Evolutionary conservation across 129 eudicot species (phyloP).

Genomic region (Dittrichia graveolens): DNA sequence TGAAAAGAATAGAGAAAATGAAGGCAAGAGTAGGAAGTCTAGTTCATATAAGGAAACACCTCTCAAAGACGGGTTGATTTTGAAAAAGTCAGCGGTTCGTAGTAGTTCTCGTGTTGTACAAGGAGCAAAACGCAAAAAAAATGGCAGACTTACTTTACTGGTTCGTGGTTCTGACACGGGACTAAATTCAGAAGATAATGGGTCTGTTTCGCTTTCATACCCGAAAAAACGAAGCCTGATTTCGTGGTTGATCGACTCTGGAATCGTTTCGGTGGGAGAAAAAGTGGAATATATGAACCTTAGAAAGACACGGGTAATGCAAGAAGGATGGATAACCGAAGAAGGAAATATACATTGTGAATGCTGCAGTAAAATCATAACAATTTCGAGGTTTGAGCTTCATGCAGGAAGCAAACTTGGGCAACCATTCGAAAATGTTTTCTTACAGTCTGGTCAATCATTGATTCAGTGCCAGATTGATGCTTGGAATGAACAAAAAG

Average conservation of each 20-base stretch:
- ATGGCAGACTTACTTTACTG: slow-evolving; percentile 70
- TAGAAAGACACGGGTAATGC: slow-evolving; percentile 70
- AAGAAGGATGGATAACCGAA: slow-evolving; percentile 89
- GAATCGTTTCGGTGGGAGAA: slow-evolving; percentile 57
- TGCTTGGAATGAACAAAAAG: slow-evolving; percentile 83
- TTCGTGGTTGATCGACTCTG: slow-evolving; percentile 81
- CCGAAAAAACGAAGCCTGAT: slow-evolving; percentile 70
- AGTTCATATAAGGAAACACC: slow-evolving; percentile 35
- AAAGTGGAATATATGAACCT: slow-evolving; percentile 86
- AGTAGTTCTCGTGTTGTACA: slow-evolving; percentile 45
- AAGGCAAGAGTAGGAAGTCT: slow-evolving; percentile 32
- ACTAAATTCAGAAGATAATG: slow-evolving; percentile 54
- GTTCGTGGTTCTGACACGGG: slow-evolving; percentile 64
- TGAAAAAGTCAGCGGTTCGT: slow-evolving; percentile 31
- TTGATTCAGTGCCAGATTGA: slow-evolving; percentile 76
- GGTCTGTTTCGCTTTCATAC: slow-evolving; percentile 54
- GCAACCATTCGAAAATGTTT: slow-evolving; percentile 69
- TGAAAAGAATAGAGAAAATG: slow-evolving; percentile 57
- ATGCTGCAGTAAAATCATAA: slow-evolving; percentile 84
- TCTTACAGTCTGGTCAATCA: slow-evolving; percentile 61
- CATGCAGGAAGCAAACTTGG: slow-evolving; percentile 91
- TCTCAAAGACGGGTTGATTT: slow-evolving; percentile 28
- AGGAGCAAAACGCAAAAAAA: slow-evolving; percentile 51
- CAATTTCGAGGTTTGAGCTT: slow-evolving; percentile 80
- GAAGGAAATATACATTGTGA: slow-evolving; percentile 81